These are phyloP conservation scores for Cylindrotheca closterium DNA, from an alignment of 108 stramenopile genomes.

Conservation along the genomic window DNA sequence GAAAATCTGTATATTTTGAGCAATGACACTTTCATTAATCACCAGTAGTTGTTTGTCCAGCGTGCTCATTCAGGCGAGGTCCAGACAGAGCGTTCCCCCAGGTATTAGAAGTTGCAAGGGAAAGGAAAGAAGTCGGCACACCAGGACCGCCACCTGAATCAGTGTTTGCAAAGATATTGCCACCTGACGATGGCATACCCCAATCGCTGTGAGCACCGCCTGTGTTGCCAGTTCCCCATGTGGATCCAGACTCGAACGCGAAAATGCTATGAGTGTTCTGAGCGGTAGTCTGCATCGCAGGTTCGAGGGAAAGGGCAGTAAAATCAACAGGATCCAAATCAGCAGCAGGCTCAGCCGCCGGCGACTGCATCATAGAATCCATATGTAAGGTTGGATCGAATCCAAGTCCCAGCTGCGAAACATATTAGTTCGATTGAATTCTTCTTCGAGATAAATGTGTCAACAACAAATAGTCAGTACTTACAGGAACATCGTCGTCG, in stretches of 20 bases:
- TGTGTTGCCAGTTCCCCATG: constrained; percentile 38
- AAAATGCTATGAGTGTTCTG: constrained; percentile 52
- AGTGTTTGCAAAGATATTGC: neutral
- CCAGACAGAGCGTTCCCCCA: constrained; percentile 24
- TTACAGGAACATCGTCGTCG: constrained; percentile 38
- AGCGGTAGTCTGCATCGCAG: constrained; percentile 19
- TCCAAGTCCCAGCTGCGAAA: constrained; percentile 63
- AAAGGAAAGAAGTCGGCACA: constrained; percentile 25
- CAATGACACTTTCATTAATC: too few relatives aligned
- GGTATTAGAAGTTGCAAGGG: constrained; percentile 25
- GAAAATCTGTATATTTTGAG: too few relatives aligned
- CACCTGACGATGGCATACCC: constrained; percentile 18
- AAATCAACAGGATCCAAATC: constrained; percentile 51
- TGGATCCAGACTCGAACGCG: constrained; percentile 65
- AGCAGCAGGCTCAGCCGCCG: constrained; percentile 31
- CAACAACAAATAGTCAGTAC: constrained; percentile 1
- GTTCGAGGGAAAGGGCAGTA: constrained; percentile 30
- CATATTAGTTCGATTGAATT: neutral
- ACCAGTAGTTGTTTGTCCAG: constrained; percentile 13
- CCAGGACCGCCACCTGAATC: neutral
- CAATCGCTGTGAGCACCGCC: constrained; percentile 20
- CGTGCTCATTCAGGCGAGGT: constrained; percentile 17
- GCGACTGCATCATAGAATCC: constrained; percentile 66
- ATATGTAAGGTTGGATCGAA: constrained; percentile 74
- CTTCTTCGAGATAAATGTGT: too few relatives aligned